A percentile compares a stretch with the other conserved stretches of the same genome.
Evolutionary conservation across 2,329 filamentous ascomycete genomes (phyloP).

Genomic region (Talaromyces amestolkiae): DNA sequence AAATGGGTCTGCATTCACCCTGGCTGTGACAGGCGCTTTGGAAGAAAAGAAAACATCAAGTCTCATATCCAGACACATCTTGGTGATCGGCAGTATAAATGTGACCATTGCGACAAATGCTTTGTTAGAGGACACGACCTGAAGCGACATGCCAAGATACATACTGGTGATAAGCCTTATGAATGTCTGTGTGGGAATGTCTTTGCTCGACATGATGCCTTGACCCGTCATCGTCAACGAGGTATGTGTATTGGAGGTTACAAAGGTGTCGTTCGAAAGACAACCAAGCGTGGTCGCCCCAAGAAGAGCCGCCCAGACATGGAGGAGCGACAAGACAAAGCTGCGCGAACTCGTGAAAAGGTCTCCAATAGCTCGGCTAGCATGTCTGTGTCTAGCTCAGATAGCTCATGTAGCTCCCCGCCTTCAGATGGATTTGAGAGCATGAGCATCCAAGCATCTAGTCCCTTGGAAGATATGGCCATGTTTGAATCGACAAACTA

Average conservation of each 20-base stretch:
- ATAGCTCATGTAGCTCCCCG: constrained; percentile 44
- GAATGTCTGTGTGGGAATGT: constrained; percentile 91
- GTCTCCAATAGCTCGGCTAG: constrained; percentile 36
- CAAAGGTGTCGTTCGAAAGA: constrained; percentile 70
- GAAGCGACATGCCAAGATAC: constrained; percentile 95
- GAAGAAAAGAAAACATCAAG: constrained; percentile 98
- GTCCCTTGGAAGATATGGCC: constrained; percentile 33
- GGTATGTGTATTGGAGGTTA: constrained; percentile 97
- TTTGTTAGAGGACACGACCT: constrained; percentile 97
- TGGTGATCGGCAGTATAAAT: constrained; percentile 91
- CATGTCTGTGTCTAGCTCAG: constrained; percentile 36
- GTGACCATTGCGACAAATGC: constrained; percentile 88
- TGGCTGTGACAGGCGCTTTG: constrained; percentile 83
- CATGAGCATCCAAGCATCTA: constrained; percentile 38
- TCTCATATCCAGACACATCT: constrained; percentile 97
- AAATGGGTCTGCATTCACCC: constrained; percentile 77
- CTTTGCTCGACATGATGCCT: constrained; percentile 90
- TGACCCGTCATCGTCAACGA: constrained; percentile 89
- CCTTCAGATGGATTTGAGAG: constrained; percentile 42
- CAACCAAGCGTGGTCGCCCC: constrained; percentile 64
- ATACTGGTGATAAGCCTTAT: constrained; percentile 93
- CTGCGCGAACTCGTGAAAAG: constrained; percentile 51
- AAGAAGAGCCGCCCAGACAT: constrained; percentile 62
- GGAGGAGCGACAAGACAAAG: constrained; percentile 58
- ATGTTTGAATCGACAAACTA: constrained; percentile 33